Evolutionary conservation across 805 yeast species (phyloP).

Genomic region (Limtongia smithiae): DNA sequence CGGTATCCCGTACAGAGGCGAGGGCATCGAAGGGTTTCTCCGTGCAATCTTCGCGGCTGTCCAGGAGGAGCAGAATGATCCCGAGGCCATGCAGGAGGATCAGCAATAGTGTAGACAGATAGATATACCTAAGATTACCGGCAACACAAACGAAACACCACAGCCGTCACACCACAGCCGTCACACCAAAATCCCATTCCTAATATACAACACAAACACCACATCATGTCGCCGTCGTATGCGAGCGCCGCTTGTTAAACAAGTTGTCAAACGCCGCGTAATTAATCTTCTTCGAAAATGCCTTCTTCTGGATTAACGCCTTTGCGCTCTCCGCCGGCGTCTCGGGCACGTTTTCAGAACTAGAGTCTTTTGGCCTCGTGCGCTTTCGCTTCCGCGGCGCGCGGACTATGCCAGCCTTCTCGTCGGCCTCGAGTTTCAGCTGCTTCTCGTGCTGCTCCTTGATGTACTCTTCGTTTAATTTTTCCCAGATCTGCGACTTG

Average conservation of each 20-base stretch:
- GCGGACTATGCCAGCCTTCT: slow-evolving; percentile 68
- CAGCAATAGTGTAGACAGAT: too few species aligned
- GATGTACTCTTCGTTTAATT: slow-evolving; percentile 79
- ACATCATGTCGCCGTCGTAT: not conserved
- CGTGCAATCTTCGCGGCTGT: slow-evolving; percentile 40
- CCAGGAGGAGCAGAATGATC: slow-evolving; percentile 1
- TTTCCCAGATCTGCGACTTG: slow-evolving; percentile 86
- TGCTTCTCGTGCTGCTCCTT: slow-evolving; percentile 81
- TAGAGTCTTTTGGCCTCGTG: slow-evolving; percentile 32
- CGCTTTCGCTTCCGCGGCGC: slow-evolving; percentile 43
- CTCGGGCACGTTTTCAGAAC: slow-evolving; percentile 40
- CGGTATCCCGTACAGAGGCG: slow-evolving; percentile 51
- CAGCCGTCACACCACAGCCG: too few species aligned
- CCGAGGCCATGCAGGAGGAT: too few species aligned
- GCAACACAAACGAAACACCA: not conserved
- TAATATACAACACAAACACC: not conserved
- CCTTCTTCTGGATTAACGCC: slow-evolving; percentile 67
- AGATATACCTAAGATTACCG: not conserved
- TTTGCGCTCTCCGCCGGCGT: slow-evolving; percentile 79
- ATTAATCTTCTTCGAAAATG: slow-evolving; percentile 84
- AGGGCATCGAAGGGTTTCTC: slow-evolving; percentile 52
- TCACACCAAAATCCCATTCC: not conserved
- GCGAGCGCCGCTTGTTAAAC: slow-evolving; percentile 27
- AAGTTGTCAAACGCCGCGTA: slow-evolving; percentile 66
- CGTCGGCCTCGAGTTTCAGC: slow-evolving; percentile 81